Conservation (phyloP, 371 early-diverging fungal species). For the Neoconidiobolus thromboides region DNA sequence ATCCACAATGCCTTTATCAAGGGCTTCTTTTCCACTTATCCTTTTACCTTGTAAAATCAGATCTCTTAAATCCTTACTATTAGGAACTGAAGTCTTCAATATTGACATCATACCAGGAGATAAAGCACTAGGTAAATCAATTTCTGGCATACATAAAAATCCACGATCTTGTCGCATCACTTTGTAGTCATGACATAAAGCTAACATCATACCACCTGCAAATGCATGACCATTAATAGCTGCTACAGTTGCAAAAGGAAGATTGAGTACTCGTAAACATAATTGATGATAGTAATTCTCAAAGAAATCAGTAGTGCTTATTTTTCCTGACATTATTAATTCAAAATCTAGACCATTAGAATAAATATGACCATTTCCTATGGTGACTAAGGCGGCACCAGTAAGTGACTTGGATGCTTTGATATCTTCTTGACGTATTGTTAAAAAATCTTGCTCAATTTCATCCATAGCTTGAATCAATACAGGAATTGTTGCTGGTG, state of each 20-base stretch:
- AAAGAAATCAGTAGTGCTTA: conserved; percentile 14
- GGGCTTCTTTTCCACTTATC: conserved; percentile 36
- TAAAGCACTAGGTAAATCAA: conserved; percentile 49
- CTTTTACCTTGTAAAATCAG: conserved; percentile 44
- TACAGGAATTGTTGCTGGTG: conserved; percentile 27
- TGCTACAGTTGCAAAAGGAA: conserved; percentile 59
- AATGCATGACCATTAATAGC: conserved; percentile 75
- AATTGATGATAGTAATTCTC: conserved; percentile 24
- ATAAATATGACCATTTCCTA: conserved; percentile 45
- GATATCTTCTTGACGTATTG: conserved; percentile 7
- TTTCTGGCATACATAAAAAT: conserved; percentile 26
- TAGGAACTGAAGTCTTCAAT: neutral
- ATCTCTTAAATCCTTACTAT: conserved; percentile 31
- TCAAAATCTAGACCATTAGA: conserved; percentile 56
- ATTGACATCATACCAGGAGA: conserved; percentile 40
- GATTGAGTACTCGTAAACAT: conserved; percentile 32
- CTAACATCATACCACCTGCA: conserved; percentile 59
- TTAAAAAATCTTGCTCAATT: conserved; percentile 26
- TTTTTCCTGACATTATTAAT: conserved; percentile 15
- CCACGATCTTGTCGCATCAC: neutral
- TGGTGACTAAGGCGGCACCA: conserved; percentile 35
- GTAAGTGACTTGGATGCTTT: conserved; percentile 12
- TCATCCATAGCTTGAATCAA: conserved; percentile 35
- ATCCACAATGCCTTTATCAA: conserved; percentile 43
- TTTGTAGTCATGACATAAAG: conserved; percentile 42